Evolutionary conservation across 1,284 basidiomycete genomes (phyloP), one percentile per base, ranked within the genome.

Genomic region (Irpex rosettiformis): DNA sequence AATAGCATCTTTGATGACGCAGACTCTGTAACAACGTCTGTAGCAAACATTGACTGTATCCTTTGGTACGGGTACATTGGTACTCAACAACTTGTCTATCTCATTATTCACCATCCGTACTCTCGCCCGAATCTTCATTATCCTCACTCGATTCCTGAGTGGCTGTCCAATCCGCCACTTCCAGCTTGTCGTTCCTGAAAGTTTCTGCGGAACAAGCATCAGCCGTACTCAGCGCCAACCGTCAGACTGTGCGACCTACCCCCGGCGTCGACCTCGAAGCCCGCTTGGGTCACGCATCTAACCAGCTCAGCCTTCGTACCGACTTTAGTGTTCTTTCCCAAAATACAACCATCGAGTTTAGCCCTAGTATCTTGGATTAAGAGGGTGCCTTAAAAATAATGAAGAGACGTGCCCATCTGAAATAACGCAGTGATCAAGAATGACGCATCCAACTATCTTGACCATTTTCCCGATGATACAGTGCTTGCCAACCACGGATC

Each of bases 371-470:
- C 58, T 56, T 47, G 53, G 33, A 55, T 45, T 47, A 37, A 55
- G 59, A 28, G 27, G 56, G 40, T 48, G 28, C 24, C 49, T 13
- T 21, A 2, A 29, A 25, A 18, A n/a, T 42, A 13, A 48, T 45
- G 18, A 62, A 10, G 24, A 28, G 24, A 58, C 86, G 69, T 63
- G 92, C 92, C 92, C 92, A 62, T 96, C 93, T 27, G 83, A 92
- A 25, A 99, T 79, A 2, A 89, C 81, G 65, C 94, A 96, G 67
- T 94, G 92, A 69, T 98, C 96, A 71, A 97, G 83, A 27, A 99
- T 72, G 10, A 98, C 84, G 66, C 91, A 95, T n/a, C 92, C 91
- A 1, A 81, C 82, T 57, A 98, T 85, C 72, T 89, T 94, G 28
- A 84, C 89, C 75, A 89, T 89, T 69, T 88, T 93, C 10, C 94